Base-by-base conservation (phyloP, 495 filamentous ascomycete species). In the Talaromyces proteolyticus region DNA sequence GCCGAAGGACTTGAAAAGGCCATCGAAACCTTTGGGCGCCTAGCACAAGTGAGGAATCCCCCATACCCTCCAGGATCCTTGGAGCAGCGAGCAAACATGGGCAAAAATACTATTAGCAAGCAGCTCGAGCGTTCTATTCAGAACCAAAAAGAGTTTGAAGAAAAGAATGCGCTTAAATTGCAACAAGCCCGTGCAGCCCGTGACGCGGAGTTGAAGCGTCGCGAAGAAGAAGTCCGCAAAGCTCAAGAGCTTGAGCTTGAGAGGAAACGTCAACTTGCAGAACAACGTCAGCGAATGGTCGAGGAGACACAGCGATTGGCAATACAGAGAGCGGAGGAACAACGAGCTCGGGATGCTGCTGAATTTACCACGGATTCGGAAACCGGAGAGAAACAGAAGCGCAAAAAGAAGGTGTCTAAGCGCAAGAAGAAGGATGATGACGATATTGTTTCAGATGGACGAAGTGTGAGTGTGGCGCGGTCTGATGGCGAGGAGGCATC, bases 71-170 rank as follows among this genome's bases (percentile, higher is more conserved):
- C 86, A 50, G 76, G 83, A 29, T 89, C 96, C 53, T 78, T 98
- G 48, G 92, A 97, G 60, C 88, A 92, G 65, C 89, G 94, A 47
- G 92, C 93, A 24, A 92, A 88, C 74, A 97, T 98, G 94, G 91
- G 88, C 50, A 79, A 85, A 21, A 93, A 95, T 59, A 97, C 94
- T 1, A 91, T 95, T 66, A 85, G 88, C 52, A 86, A 85, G 54
- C 92, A 98, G 66, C 78, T 97, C 6, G 89, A 91, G 54, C 84
- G 89, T 42, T 84, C 88, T 0, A 76, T 92, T 23, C 84, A 90
- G 55, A 82, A 74, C 51, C 93, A 97, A 66, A 82, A 78, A 43
- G 91, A 94, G 56, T 97, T 95, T 62, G 94, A 98, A 60, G 86
- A 91, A 51, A 88, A 87, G 74, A 96, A 96, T 60, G 88, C 89